These are phyloP conservation scores for Asterionellopsis glacialis DNA, from an alignment of 108 stramenopile species.

Conservation along the genomic window DNA sequence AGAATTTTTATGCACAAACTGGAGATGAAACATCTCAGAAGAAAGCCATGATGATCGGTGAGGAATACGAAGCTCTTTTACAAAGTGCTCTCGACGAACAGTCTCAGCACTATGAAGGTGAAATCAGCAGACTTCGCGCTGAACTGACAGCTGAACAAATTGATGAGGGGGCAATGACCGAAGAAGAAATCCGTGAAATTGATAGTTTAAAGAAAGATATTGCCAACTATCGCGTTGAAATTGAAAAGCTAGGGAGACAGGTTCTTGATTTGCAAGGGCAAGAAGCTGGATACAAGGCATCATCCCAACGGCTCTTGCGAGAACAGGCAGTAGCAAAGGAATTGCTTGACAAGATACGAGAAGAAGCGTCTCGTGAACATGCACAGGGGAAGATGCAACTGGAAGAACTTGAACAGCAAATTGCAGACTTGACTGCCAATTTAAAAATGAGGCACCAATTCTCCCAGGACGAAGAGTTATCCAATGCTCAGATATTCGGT, in stretches of 20 bases:
- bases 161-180: conserved; percentile 35
- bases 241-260: conserved; percentile 36
- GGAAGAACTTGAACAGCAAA: conserved; percentile 80
- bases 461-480: conserved; percentile 57
- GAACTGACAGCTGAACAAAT: conserved; percentile 50
- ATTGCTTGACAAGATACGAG: conserved; percentile 61
- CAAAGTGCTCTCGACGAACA: conserved; percentile 90
- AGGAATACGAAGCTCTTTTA: conserved; percentile 83
- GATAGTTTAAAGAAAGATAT: conserved; percentile 46
- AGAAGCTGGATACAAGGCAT: conserved; percentile 53
- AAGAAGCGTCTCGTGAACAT: conserved; percentile 43
- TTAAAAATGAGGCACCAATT: conserved; percentile 65
- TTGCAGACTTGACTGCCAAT: conserved; percentile 78
- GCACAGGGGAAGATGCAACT: conserved; percentile 38
- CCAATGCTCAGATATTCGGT: conserved; percentile 73
- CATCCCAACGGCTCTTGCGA: conserved; percentile 53
- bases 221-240: conserved; percentile 29
- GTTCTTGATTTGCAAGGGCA: conserved; percentile 62
- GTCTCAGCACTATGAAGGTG: conserved; percentile 81
- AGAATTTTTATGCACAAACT: not conserved
- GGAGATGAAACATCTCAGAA: conserved; percentile 42
- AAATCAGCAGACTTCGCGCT: conserved; percentile 62
- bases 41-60: conserved; percentile 78
- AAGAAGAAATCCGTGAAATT: conserved; percentile 55
- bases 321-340: conserved; percentile 73